phyloP scores from a whole-genome alignment of 495 filamentous ascomycete genomes.

The Hypoxylon fragiforme region DNA sequence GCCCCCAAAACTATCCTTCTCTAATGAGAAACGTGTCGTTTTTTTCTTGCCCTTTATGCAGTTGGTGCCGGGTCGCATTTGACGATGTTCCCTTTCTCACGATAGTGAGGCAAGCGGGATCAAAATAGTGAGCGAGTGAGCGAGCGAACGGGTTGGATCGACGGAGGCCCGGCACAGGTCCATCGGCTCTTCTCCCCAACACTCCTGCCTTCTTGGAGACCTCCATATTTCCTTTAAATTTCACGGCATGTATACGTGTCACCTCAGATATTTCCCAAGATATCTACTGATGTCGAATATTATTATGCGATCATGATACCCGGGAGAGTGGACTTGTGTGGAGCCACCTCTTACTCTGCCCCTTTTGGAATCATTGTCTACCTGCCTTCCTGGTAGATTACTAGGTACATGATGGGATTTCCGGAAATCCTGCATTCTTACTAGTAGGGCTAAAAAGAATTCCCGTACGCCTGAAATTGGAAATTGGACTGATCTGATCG shows the following conservation, averaged over 20 bases:
- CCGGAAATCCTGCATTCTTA: background rate
- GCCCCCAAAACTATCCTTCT: slow-evolving; percentile 8
- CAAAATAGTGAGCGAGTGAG: slow-evolving; percentile 4
- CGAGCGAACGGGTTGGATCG: slow-evolving; percentile 3
- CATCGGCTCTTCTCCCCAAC: background rate
- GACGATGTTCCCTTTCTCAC: slow-evolving; percentile 14
- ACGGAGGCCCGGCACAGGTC: slow-evolving; percentile 4
- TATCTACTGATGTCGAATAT: too few species aligned
- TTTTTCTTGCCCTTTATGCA: slow-evolving; percentile 22
- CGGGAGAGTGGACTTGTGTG: too few species aligned
- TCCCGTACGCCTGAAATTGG: background rate
- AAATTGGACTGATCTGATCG: background rate
- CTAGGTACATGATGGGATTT: background rate
- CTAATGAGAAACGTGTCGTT: slow-evolving; percentile 18
- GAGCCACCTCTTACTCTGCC: too few species aligned
- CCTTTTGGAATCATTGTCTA: too few species aligned
- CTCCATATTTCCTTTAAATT: background rate
- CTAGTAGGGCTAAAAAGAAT: background rate
- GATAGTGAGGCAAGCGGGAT: slow-evolving; percentile 13
- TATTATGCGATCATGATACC: background rate
- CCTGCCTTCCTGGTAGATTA: too few species aligned
- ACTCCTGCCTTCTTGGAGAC: slow-evolving; percentile 1
- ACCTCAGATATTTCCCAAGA: background rate
- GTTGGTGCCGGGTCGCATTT: slow-evolving; percentile 35
- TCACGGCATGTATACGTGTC: slow-evolving; percentile 1